Evolutionary conservation across 257 asterid genomes (phyloP).

Genomic region (Parsonsia alboflavescens): DNA sequence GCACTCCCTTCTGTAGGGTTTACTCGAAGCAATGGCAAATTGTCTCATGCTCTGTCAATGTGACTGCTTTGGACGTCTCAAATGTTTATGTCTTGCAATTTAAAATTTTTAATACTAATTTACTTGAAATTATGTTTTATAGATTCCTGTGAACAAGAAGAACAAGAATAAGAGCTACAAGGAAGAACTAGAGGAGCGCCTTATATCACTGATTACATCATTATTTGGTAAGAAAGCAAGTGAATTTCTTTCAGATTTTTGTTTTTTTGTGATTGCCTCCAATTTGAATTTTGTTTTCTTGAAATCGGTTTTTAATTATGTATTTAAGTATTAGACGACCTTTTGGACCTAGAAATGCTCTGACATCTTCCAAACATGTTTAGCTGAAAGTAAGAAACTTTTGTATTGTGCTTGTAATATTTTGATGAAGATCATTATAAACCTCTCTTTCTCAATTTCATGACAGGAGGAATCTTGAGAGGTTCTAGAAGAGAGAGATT

Average conservation of each 20-base stretch:
- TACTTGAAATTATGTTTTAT: conserved; percentile 15
- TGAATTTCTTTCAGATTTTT: conserved; percentile 7
- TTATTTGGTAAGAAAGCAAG: conserved; percentile 73
- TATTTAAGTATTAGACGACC: neutral
- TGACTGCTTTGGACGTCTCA: neutral
- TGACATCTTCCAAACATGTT: neutral
- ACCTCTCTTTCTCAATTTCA: conserved; percentile 2
- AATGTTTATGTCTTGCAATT: neutral
- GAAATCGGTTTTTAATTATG: neutral
- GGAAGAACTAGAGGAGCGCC: conserved; percentile 96
- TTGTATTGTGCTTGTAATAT: neutral
- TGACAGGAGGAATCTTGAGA: conserved; percentile 82
- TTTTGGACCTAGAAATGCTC: neutral
- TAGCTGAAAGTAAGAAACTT: no score
- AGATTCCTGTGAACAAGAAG: conserved; percentile 95
- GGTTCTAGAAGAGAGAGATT: conserved; percentile 96
- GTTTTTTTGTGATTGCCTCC: no score
- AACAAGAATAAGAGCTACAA: conserved; percentile 63
- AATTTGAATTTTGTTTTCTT: neutral
- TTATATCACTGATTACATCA: conserved; percentile 81
- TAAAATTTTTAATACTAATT: neutral
- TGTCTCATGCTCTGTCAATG: neutral
- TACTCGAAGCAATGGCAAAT: neutral
- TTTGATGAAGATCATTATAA: neutral
- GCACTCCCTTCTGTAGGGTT: conserved; percentile 25